Evolutionary conservation across 768 basidiomycete genomes (phyloP).

Genomic region (Lentinula sp.): DNA sequence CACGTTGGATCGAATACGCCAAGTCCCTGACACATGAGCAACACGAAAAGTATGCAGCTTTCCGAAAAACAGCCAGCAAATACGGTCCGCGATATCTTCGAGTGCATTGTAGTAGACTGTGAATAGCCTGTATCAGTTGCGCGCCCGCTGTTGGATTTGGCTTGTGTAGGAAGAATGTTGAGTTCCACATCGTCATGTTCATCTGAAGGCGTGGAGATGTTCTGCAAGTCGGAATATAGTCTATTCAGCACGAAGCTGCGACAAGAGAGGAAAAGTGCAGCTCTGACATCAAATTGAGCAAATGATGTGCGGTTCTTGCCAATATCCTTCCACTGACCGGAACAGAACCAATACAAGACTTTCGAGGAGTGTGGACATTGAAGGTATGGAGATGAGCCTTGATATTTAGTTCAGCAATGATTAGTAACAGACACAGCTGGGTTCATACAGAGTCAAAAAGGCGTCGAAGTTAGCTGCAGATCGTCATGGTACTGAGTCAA

Average conservation of each 20-base stretch:
- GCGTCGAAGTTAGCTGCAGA: too few species aligned
- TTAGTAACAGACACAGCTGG: background rate
- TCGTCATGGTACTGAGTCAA: background rate
- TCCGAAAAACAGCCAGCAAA: conserved; percentile 75
- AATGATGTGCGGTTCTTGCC: background rate
- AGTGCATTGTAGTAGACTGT: conserved; percentile 35
- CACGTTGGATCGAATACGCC: conserved; percentile 49
- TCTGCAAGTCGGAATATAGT: conserved; percentile 55
- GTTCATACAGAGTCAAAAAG: background rate
- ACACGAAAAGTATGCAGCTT: conserved; percentile 62
- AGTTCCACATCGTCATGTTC: conserved; percentile 29
- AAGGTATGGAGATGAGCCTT: too few species aligned
- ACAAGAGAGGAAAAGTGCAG: conserved; percentile 49
- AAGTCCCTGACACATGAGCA: conserved; percentile 69
- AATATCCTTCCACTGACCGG: background rate
- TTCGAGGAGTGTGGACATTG: conserved; percentile 2
- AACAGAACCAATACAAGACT: conserved; percentile 1
- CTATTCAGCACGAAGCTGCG: conserved; percentile 51
- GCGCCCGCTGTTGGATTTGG: conserved; percentile 17
- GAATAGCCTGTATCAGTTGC: conserved; percentile 6
- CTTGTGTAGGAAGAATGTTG: conserved; percentile 31
- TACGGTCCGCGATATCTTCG: conserved; percentile 45
- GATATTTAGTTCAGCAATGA: background rate
- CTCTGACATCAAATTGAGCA: conserved; percentile 23
- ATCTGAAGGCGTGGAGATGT: conserved; percentile 25